A percentile compares a stretch with the other conserved stretches of the same genome.
These are phyloP conservation scores for Didymella glomerata DNA, from an alignment of 2,329 filamentous ascomycete species.

Conservation along the genomic window DNA sequence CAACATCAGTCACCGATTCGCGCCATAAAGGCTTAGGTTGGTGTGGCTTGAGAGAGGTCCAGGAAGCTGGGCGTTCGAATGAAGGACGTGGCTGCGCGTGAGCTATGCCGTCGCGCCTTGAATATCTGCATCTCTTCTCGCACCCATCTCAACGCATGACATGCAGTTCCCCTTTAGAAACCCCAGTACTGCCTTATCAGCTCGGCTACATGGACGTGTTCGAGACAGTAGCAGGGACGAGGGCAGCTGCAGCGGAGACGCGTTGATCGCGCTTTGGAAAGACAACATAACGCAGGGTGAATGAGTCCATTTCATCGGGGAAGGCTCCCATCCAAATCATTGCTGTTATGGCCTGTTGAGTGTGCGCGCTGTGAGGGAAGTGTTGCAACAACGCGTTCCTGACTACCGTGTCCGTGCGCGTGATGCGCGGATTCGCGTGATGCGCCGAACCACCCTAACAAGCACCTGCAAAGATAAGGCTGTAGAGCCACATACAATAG, in stretches of 20 bases:
- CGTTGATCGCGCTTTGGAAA: neutral
- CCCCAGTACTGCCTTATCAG: neutral
- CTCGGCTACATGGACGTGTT: neutral
- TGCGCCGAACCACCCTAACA: too few relatives aligned
- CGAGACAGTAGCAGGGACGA: neutral
- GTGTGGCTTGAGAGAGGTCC: neutral
- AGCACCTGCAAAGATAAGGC: too few relatives aligned
- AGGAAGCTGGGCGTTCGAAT: conserved; percentile 2
- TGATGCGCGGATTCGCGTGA: too few relatives aligned
- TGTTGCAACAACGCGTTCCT: conserved; percentile 3
- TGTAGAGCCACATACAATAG: too few relatives aligned
- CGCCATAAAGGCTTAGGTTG: neutral
- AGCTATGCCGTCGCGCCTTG: too few relatives aligned
- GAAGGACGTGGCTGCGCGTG: neutral
- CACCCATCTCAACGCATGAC: too few relatives aligned
- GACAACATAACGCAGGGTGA: neutral
- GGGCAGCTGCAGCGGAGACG: neutral
- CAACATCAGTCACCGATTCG: neutral
- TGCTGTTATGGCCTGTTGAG: too few relatives aligned
- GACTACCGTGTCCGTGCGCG: too few relatives aligned
- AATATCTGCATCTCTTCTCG: neutral
- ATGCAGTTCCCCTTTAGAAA: too few relatives aligned
- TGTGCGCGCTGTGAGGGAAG: neutral
- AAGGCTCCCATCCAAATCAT: neutral
- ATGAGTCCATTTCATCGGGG: neutral